Evolutionary conservation across 2,329 filamentous ascomycete species (phyloP).

Genomic region (Fusarium sacchari): DNA sequence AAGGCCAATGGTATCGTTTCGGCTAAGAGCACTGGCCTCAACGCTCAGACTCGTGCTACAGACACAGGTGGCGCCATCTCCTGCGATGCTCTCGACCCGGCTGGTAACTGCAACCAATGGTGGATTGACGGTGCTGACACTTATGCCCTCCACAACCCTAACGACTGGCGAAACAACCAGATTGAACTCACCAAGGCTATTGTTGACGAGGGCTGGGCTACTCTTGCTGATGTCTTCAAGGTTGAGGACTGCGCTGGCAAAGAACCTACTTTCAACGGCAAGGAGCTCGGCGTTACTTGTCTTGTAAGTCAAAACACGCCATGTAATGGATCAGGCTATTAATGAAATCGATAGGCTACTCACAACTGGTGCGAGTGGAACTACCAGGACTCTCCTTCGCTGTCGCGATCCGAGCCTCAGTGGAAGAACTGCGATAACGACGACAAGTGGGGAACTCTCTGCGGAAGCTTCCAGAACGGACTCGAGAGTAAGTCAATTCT

Average conservation of each 20-base stretch:
- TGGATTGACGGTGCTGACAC: conserved; percentile 6
- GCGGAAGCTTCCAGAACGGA: neutral
- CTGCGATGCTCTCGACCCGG: neutral
- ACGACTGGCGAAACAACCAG: conserved; percentile 14
- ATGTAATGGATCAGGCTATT: accelerated
- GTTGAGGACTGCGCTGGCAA: conserved; percentile 22
- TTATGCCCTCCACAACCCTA: conserved; percentile 14
- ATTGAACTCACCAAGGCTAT: conserved; percentile 10
- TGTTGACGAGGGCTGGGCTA: conserved; percentile 4
- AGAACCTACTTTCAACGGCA: neutral
- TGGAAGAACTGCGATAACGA: conserved; percentile 26
- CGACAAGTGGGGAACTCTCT: neutral
- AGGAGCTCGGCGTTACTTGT: conserved; percentile 3
- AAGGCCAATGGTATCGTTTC: conserved; percentile 16
- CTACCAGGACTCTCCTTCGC: neutral
- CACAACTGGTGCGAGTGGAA: conserved; percentile 24
- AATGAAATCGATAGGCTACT: neutral
- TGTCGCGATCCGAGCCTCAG: neutral
- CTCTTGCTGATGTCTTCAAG: conserved; percentile 7
- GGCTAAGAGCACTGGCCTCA: neutral
- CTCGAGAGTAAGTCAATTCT: neutral
- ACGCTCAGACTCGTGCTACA: neutral
- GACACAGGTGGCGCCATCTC: neutral
- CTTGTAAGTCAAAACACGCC: neutral
- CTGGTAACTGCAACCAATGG: conserved; percentile 19